Conservation (phyloP, 768 basidiomycete genomes). For the Leucogyrophana mollusca region DNA sequence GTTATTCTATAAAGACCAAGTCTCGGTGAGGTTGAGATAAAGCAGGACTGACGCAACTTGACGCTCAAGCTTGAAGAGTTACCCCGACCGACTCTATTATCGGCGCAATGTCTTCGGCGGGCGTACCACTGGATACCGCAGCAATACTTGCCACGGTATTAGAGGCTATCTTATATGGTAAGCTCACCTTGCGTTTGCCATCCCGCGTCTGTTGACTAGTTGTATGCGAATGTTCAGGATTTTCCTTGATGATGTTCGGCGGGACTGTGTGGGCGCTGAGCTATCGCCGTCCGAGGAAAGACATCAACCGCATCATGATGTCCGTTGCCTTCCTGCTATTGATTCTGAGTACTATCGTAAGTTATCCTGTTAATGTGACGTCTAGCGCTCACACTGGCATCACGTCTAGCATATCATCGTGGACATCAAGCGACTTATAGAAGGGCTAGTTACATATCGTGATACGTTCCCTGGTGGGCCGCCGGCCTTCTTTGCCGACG, state of each 20-base stretch:
- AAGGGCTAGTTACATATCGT: conserved; percentile 1
- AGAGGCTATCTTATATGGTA: conserved; percentile 26
- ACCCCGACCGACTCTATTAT: too few species aligned
- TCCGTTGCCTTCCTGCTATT: conserved; percentile 2
- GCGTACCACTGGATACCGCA: conserved; percentile 18
- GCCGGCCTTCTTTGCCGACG: not conserved
- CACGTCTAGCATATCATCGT: conserved; percentile 2
- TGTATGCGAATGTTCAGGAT: conserved; percentile 10
- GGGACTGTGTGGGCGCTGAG: conserved; percentile 4
- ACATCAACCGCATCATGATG: conserved; percentile 1
- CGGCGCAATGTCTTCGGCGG: not conserved
- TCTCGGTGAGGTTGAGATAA: too few species aligned
- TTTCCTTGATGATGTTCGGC: conserved; percentile 6
- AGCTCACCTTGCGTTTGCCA: not conserved
- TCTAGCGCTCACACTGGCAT: not conserved
- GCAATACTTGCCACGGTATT: conserved; percentile 21
- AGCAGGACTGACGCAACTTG: too few species aligned
- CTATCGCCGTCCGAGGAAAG: not conserved
- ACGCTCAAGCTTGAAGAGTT: too few species aligned
- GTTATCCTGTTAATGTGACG: not conserved
- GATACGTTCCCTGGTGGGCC: not conserved
- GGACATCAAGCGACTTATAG: not conserved
- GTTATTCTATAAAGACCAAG: too few species aligned
- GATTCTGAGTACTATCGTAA: conserved; percentile 3
- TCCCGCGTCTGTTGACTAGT: not conserved